Base-by-base conservation (phyloP, 441 rosid genomes). In the Croton laevigatus region DNA sequence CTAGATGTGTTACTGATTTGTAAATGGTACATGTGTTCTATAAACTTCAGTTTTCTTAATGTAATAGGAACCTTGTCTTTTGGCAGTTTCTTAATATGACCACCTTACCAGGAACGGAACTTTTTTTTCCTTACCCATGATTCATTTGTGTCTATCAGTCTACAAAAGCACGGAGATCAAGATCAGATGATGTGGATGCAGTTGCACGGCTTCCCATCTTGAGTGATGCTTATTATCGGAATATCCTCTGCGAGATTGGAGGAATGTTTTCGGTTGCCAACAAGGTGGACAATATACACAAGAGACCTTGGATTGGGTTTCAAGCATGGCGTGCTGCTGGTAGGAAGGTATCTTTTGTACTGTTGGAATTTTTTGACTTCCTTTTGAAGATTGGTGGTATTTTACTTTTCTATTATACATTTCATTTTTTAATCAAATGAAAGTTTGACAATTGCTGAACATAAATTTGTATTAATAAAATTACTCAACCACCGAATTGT, bases 281-380 rank as follows among this genome's bases (percentile, higher is more conserved):
- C 68, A 87, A 71, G 86, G 94, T 96, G 76, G 99, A 96, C 78
- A 84, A 82, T 77, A 82, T 93, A 75, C 99, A 96, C 81, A 83
- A 70, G 79, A 90, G 97, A 80, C 99, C 99, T 73, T 96, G 99
- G 99, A 96, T 96, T 77, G 99, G 99, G 67, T 95, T 95, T 82
- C 97, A 91, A 74, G 91, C 99, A 74, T 95, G 99, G 94, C 91
- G 84, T 73, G 94, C 98, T 79, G 85, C 96, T 74, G 98, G 97
- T 85, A 86, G 95, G 85, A 89, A 93, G 99, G 98, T 96, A 96
- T 74, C 80, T 78, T 68, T 75, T 37, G 60, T 53, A 32, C 38
- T 62, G 57, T 62, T 74, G 65, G 44, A 22, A 54, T 48, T 69
- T 66, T 62, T 37, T n/a, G 54, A 44, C 73, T 68, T 40, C 3